phyloP scores from a whole-genome alignment of 345 rosid species.

The Arabis alpina region DNA sequence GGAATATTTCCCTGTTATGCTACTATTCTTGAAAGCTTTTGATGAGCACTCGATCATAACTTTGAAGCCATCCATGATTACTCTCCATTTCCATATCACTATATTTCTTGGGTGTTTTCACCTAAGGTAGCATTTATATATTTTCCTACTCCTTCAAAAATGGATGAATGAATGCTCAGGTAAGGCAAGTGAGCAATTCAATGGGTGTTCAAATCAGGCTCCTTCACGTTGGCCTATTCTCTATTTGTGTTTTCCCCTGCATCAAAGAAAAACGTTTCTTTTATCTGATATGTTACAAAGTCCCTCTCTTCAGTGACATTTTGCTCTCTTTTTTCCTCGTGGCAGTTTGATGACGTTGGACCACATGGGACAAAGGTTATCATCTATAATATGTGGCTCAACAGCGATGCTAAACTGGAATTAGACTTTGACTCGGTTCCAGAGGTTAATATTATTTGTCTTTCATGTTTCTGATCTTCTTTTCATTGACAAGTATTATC shows the following conservation, averaged over 20 bases:
- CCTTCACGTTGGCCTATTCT: constrained; percentile 15
- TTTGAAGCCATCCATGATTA: constrained; percentile 1
- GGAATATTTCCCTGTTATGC: constrained; percentile 6
- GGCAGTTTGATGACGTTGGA: constrained; percentile 84
- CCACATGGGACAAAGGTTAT: constrained; percentile 87
- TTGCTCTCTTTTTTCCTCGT: constrained; percentile 23
- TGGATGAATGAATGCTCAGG: constrained; percentile 22
- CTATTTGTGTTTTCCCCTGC: constrained; percentile 11
- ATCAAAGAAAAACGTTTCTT: not conserved
- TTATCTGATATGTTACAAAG: constrained; percentile 6
- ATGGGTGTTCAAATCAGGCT: not conserved
- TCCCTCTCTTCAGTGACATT: constrained; percentile 27
- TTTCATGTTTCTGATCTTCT: constrained; percentile 25
- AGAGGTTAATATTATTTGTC: constrained; percentile 53
- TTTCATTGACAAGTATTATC: constrained; percentile 15
- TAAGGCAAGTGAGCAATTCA: constrained; percentile 11
- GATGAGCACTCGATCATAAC: not conserved
- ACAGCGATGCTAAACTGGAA: constrained; percentile 65
- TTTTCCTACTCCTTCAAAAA: not conserved
- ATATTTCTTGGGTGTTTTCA: constrained; percentile 7
- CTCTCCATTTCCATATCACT: not conserved
- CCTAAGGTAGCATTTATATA: constrained; percentile 14
- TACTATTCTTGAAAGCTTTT: constrained; percentile 13
- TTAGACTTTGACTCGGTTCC: constrained; percentile 73
- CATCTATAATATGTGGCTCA: constrained; percentile 85